Conservation (phyloP, 208 protist genomes). For the Sergeia podlipaevii region DNA sequence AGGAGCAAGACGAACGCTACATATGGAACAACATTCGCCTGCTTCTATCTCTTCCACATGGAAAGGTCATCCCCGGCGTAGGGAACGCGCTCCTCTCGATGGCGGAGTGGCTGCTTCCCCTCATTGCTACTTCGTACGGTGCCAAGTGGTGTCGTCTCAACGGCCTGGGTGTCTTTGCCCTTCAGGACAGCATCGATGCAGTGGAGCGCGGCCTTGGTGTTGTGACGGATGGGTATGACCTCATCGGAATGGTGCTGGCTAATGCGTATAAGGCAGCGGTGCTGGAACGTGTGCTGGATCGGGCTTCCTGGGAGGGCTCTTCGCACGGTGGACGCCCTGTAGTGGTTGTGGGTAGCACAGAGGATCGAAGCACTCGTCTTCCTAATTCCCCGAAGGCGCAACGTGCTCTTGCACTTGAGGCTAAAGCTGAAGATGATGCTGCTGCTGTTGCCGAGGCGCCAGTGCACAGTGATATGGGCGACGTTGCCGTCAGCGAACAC, state of each 20-base stretch:
- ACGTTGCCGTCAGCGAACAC: too few relatives aligned
- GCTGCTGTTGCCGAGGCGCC: too few relatives aligned
- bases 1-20: slow-evolving; percentile 15
- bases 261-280: slow-evolving; percentile 74
- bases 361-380: too few relatives aligned
- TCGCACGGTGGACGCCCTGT: too few relatives aligned
- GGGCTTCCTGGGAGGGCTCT: slow-evolving; percentile 38
- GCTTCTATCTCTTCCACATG: slow-evolving; percentile 21
- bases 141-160: slow-evolving; percentile 21
- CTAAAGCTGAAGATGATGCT: too few relatives aligned
- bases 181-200: slow-evolving; percentile 12
- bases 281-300: slow-evolving; percentile 50
- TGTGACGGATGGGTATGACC: slow-evolving; percentile 25
- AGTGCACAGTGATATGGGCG: too few relatives aligned
- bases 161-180: too few relatives aligned
- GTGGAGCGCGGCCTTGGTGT: slow-evolving; percentile 30
- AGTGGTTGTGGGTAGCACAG: too few relatives aligned
- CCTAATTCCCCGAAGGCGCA: too few relatives aligned
- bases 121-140: slow-evolving; percentile 30
- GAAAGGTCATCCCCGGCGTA: slow-evolving; percentile 23
- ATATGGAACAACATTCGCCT: slow-evolving; percentile 13
- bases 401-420: too few relatives aligned
- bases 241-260: slow-evolving; percentile 45
- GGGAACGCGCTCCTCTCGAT: slow-evolving; percentile 25
- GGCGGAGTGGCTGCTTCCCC: slow-evolving; percentile 31